These are phyloP conservation scores for Cryphonectria nitschkei DNA, from an alignment of 2,329 filamentous ascomycete species.

Conservation along the genomic window DNA sequence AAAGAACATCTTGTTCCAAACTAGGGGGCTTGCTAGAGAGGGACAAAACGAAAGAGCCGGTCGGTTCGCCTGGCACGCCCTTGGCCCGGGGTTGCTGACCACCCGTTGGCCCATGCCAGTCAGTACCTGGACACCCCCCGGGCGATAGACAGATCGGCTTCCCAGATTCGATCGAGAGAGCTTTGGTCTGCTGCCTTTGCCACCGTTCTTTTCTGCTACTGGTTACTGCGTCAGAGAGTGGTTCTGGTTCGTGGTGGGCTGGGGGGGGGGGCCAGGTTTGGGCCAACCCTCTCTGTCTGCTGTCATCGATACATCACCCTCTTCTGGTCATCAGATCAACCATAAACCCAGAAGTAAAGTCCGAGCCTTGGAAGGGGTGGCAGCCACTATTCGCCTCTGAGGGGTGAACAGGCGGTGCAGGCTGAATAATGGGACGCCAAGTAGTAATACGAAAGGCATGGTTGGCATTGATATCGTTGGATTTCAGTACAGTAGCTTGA, in stretches of 20 bases:
- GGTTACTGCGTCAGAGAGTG: neutral
- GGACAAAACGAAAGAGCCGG: conserved; percentile 7
- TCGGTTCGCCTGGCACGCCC: conserved; percentile 22
- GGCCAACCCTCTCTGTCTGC: neutral
- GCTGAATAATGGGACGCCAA: neutral
- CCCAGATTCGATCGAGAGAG: conserved; percentile 15
- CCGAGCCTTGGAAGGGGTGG: neutral
- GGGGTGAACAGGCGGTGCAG: neutral
- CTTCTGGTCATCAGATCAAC: neutral
- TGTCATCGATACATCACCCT: neutral
- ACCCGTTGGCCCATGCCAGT: neutral
- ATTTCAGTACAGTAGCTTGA: neutral
- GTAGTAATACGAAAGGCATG: neutral
- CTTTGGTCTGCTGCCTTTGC: neutral
- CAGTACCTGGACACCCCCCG: conserved; percentile 5
- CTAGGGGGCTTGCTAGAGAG: neutral
- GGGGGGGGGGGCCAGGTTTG: neutral
- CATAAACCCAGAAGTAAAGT: neutral
- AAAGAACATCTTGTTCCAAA: conserved; percentile 6
- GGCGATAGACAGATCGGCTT: conserved; percentile 26
- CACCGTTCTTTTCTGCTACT: neutral
- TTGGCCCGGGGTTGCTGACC: conserved; percentile 5
- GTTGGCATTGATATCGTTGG: neutral
- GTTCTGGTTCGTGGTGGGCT: neutral
- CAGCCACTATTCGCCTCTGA: neutral